Conservation (phyloP, 2,329 filamentous ascomycete species). For the Colletotrichum sp. region DNA sequence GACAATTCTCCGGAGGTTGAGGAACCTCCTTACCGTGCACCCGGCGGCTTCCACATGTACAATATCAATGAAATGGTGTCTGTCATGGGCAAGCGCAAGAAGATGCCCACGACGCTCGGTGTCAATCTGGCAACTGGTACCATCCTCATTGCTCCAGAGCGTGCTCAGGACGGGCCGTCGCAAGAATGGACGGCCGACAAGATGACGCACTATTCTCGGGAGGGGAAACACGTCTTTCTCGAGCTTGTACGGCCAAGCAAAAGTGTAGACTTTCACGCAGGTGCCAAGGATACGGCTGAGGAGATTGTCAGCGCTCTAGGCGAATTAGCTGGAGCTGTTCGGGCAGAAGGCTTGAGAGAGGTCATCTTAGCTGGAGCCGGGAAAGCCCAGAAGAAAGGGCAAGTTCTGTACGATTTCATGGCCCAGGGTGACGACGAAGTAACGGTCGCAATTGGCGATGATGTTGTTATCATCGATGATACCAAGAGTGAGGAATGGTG, state of each 20-base stretch:
- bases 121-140: constrained; percentile 87
- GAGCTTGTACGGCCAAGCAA: constrained; percentile 92
- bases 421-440: constrained; percentile 97
- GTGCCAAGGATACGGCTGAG: constrained; percentile 93
- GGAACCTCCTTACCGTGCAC: constrained; percentile 35
- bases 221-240: constrained; percentile 97
- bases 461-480: constrained; percentile 90
- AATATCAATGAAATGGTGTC: constrained; percentile 98
- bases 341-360: constrained; percentile 83
- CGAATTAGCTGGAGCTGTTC: constrained; percentile 85
- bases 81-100: constrained; percentile 96
- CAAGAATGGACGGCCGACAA: constrained; percentile 95
- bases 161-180: constrained; percentile 79
- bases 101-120: constrained; percentile 97
- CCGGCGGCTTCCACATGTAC: constrained; percentile 90
- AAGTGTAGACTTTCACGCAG: constrained; percentile 95
- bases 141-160: constrained; percentile 90
- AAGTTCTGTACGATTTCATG: constrained; percentile 93
- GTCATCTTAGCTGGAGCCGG: constrained; percentile 82
- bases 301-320: constrained; percentile 90
- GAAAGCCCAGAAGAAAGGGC: constrained; percentile 76
- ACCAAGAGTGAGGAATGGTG: constrained; percentile 97
- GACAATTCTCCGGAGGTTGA: constrained; percentile 29
- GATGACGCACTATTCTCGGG: constrained; percentile 96
- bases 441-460: constrained; percentile 86